These are phyloP conservation scores for Erysimum cheiri DNA, from an alignment of 441 rosid genomes.

Conservation along the genomic window DNA sequence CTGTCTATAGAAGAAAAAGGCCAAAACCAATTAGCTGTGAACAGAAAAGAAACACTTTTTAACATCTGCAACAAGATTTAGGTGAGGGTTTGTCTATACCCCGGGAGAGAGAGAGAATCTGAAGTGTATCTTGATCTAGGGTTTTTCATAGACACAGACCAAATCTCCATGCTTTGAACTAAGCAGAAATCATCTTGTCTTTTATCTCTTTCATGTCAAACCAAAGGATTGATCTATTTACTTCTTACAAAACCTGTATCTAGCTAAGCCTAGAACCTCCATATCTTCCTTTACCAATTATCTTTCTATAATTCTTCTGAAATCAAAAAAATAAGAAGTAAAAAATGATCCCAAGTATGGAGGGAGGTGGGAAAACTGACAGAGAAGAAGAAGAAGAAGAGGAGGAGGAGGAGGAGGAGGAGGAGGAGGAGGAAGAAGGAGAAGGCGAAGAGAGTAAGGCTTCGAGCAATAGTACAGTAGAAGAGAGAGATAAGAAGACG, in stretches of 20 bases:
- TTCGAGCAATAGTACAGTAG: slow-evolving; percentile 88
- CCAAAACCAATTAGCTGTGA: slow-evolving; percentile 43
- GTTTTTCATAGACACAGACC: slow-evolving; percentile 52
- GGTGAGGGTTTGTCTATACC: slow-evolving; percentile 63
- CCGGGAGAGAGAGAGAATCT: slow-evolving; percentile 50
- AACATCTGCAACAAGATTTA: slow-evolving; percentile 48
- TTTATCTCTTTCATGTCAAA: slow-evolving; percentile 37
- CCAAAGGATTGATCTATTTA: slow-evolving; percentile 33
- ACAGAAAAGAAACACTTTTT: slow-evolving; percentile 43
- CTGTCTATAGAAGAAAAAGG: slow-evolving; percentile 39
- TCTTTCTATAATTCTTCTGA: neutral
- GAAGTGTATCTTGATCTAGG: slow-evolving; percentile 78
- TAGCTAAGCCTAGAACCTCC: slow-evolving; percentile 4
- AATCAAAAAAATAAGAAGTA: neutral
- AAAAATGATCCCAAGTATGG: slow-evolving; percentile 29
- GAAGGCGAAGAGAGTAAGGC: slow-evolving; percentile 56
- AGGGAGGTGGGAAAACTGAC: slow-evolving; percentile 11
- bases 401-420: no score
- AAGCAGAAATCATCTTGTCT: slow-evolving; percentile 36
- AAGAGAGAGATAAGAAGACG: slow-evolving; percentile 66
- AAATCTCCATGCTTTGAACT: slow-evolving; percentile 45
- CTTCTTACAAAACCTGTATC: slow-evolving; percentile 34
- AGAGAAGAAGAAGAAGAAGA: no score
- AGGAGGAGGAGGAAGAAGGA: slow-evolving; percentile 39
- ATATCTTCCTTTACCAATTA: neutral